Conservation (phyloP, 352 stramenopile species). For the Globisporangium lucens region DNA sequence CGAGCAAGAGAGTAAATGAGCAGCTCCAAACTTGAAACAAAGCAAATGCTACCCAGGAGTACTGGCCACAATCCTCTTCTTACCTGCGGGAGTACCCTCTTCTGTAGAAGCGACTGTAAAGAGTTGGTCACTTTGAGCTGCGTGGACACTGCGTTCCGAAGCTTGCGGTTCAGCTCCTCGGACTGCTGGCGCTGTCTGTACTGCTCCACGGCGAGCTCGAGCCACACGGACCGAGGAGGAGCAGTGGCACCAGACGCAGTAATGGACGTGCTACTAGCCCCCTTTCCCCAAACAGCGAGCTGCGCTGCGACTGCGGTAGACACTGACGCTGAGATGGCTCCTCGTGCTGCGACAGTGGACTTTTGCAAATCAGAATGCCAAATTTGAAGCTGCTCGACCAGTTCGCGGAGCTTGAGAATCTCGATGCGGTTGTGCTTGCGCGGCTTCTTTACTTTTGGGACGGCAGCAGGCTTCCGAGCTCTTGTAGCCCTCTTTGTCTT, state of each 20-base stretch:
- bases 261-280: background rate
- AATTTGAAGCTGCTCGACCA: conserved; percentile 7
- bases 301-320: background rate
- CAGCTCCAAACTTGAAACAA: too few relatives aligned
- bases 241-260: background rate
- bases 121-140: conserved; percentile 45
- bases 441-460: background rate
- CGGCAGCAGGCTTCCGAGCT: background rate
- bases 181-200: conserved; percentile 37
- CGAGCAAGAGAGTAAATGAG: background rate
- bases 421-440: conserved; percentile 17
- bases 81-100: background rate
- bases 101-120: conserved; percentile 13
- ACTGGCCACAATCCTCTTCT: too few relatives aligned
- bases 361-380: background rate
- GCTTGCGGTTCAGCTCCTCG: conserved; percentile 36
- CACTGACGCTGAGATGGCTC: background rate
- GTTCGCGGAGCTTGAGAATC: conserved; percentile 15
- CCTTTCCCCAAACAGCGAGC: background rate
- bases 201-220: conserved; percentile 38
- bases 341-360: background rate
- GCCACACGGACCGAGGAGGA: conserved; percentile 28
- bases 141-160: conserved; percentile 33
- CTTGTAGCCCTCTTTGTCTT: background rate
- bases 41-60: too few relatives aligned